These are phyloP conservation scores for Vigna hirtella DNA, from an alignment of 306 rosid species.

Conservation along the genomic window DNA sequence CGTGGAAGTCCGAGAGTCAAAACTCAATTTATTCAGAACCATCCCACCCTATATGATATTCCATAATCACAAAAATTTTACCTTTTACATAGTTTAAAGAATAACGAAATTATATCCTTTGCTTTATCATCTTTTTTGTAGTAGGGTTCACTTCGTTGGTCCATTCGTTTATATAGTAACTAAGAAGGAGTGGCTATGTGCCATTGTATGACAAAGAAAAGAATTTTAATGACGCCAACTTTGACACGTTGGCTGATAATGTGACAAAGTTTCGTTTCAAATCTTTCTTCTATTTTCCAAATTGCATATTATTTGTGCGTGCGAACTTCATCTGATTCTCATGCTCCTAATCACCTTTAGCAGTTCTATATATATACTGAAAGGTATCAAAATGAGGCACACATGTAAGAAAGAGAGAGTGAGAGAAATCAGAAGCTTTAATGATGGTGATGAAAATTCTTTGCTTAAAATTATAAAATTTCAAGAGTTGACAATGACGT, in stretches of 20 bases:
- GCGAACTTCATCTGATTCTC: background rate
- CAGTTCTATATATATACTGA: background rate
- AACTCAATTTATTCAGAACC: too few relatives aligned
- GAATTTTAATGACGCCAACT: conserved; percentile 16
- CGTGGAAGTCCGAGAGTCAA: too few relatives aligned
- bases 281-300: conserved; percentile 1
- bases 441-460: background rate
- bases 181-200: background rate
- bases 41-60: too few relatives aligned
- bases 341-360: conserved; percentile 5
- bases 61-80: background rate
- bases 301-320: conserved; percentile 4
- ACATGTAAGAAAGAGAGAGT: background rate
- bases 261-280: conserved; percentile 25
- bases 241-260: conserved; percentile 24
- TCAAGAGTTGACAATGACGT: background rate
- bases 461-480: background rate
- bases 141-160: conserved; percentile 9
- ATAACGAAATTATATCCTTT: conserved; percentile 10
- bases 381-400: background rate
- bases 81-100: conserved; percentile 2
- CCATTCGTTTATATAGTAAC: background rate
- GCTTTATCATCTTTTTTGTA: background rate
- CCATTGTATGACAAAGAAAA: conserved; percentile 2
- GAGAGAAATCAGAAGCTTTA: background rate